Conservation (phyloP, 2,329 filamentous ascomycete species). For the Aotearoamyces nothofagi region DNA sequence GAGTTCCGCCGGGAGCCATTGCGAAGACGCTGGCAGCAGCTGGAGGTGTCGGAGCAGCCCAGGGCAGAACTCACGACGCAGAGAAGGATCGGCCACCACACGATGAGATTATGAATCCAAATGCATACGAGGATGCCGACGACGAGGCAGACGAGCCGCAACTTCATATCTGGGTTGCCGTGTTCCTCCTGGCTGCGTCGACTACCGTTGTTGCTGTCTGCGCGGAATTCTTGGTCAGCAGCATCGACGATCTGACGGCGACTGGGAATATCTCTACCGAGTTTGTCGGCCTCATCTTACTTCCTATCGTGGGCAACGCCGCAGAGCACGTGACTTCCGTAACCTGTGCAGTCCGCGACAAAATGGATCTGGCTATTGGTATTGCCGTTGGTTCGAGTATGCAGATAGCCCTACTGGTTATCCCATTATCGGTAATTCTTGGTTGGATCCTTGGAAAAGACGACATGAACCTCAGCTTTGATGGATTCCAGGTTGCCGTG, state of each 20-base stretch:
- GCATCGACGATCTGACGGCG: conserved; percentile 58
- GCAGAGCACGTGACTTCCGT: conserved; percentile 74
- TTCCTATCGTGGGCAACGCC: conserved; percentile 70
- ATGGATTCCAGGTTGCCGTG: conserved; percentile 74
- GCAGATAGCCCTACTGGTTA: conserved; percentile 71
- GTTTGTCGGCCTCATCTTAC: conserved; percentile 67
- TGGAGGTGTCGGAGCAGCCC: conserved; percentile 17
- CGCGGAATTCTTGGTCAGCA: conserved; percentile 64
- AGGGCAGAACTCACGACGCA: conserved; percentile 14
- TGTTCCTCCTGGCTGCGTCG: conserved; percentile 54
- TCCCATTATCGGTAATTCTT: conserved; percentile 64
- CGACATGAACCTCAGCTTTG: conserved; percentile 52
- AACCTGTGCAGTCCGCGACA: conserved; percentile 64
- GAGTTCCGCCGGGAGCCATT: conserved; percentile 17
- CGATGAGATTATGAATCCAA: conserved; percentile 26
- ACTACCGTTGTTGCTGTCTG: conserved; percentile 61
- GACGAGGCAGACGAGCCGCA: conserved; percentile 66
- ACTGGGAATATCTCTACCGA: conserved; percentile 58
- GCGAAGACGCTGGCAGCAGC: conserved; percentile 15
- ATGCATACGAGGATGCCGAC: conserved; percentile 29
- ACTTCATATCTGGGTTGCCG: conserved; percentile 55
- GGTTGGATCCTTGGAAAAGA: conserved; percentile 61
- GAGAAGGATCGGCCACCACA: conserved; percentile 10
- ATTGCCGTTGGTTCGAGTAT: conserved; percentile 73
- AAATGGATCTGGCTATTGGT: conserved; percentile 63